Evolutionary conservation across 2,329 filamentous ascomycete genomes (phyloP).

Genomic region (Pleoardoris graminearum): DNA sequence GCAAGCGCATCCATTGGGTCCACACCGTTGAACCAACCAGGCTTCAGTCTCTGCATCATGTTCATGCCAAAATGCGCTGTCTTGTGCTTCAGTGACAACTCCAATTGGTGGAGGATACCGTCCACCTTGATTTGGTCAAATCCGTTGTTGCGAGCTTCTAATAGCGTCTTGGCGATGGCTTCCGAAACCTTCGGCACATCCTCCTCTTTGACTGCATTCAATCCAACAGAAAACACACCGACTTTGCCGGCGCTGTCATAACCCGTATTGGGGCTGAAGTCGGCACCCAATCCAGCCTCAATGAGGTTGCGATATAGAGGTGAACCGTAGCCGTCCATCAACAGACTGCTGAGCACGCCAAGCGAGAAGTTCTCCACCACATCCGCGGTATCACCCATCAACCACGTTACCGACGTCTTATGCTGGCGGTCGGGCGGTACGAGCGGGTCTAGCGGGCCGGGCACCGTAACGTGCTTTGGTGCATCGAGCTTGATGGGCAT

Average conservation of each 20-base stretch:
- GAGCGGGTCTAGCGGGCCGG: constrained; percentile 84
- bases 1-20: constrained; percentile 89
- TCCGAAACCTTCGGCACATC: constrained; percentile 78
- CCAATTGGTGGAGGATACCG: constrained; percentile 89
- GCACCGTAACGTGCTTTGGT: constrained; percentile 69
- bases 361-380: constrained; percentile 87
- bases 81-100: constrained; percentile 93
- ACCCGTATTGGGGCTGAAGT: constrained; percentile 93
- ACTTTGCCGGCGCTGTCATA: constrained; percentile 78
- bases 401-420: constrained; percentile 94
- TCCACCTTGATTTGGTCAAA: constrained; percentile 92
- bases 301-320: constrained; percentile 88
- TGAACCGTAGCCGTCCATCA: constrained; percentile 94
- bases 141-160: constrained; percentile 70
- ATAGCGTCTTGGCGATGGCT: constrained; percentile 72
- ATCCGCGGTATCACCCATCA: constrained; percentile 80
- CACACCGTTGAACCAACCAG: constrained; percentile 92
- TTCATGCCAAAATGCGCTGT: constrained; percentile 93
- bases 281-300: constrained; percentile 85
- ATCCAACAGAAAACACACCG: constrained; percentile 85
- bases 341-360: constrained; percentile 76
- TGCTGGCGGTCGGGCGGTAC: constrained; percentile 83
- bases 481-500: constrained; percentile 72
- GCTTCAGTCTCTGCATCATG: constrained; percentile 83
- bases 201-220: constrained; percentile 83